These are phyloP conservation scores for Metschnikowia borealis DNA, from an alignment of 805 yeast genomes.

Conservation along the genomic window DNA sequence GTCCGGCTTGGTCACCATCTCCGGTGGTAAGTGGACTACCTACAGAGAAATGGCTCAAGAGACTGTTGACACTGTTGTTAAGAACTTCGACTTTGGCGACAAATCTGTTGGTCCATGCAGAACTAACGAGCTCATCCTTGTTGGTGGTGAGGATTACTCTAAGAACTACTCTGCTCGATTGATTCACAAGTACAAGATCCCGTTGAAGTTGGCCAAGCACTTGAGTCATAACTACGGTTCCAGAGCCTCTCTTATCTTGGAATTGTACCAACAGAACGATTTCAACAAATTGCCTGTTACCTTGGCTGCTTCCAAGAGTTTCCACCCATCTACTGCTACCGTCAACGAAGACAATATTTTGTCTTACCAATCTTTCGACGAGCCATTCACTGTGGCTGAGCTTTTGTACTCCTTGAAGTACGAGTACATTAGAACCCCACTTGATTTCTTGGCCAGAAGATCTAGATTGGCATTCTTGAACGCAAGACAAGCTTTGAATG, in stretches of 20 bases:
- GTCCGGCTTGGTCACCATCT: conserved; percentile 78
- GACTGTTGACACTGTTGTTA: conserved; percentile 71
- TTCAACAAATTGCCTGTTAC: conserved; percentile 61
- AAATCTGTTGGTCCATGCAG: conserved; percentile 41
- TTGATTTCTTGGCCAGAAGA: conserved; percentile 90
- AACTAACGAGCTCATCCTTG: conserved; percentile 53
- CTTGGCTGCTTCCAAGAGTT: conserved; percentile 41
- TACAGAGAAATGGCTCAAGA: conserved; percentile 97
- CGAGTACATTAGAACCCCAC: conserved; percentile 84
- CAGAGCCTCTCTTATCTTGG: conserved; percentile 73
- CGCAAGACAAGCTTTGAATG: conserved; percentile 73
- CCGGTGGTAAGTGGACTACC: conserved; percentile 99
- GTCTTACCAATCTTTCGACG: conserved; percentile 53
- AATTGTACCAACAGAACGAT: conserved; percentile 48
- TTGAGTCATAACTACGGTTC: conserved; percentile 86
- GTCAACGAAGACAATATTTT: conserved; percentile 33
- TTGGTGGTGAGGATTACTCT: conserved; percentile 82
- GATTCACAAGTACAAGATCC: conserved; percentile 71
- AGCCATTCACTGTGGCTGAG: conserved; percentile 90
- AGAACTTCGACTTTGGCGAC: conserved; percentile 37
- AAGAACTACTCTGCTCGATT: conserved; percentile 70
- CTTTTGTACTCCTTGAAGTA: conserved; percentile 72
- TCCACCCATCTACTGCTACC: conserved; percentile 26
- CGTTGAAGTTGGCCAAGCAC: conserved; percentile 74
- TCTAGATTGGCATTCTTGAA: conserved; percentile 89